phyloP scores from a whole-genome alignment of 1,139 yeast genomes.

The Zygosaccharomyces sapae region DNA sequence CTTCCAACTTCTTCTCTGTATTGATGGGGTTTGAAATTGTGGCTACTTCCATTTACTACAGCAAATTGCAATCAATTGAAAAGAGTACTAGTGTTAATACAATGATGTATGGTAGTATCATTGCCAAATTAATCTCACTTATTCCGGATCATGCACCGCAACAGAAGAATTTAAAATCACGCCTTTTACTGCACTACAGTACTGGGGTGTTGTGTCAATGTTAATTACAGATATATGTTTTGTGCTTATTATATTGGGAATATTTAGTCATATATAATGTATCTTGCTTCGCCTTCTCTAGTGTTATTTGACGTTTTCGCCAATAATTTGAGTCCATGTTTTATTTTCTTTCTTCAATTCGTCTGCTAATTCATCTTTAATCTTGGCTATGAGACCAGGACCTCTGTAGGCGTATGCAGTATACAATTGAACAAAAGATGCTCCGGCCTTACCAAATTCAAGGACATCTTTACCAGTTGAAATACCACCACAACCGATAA shows the following conservation, averaged over 20 bases:
- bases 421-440: constrained; percentile 77
- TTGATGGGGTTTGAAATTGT: constrained; percentile 38
- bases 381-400: constrained; percentile 76
- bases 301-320: constrained; percentile 44
- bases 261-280: constrained; percentile 28
- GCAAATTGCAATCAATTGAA: constrained; percentile 32
- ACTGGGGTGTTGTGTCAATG: constrained; percentile 41
- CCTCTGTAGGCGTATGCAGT: constrained; percentile 93
- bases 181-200: constrained; percentile 33
- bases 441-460: constrained; percentile 93
- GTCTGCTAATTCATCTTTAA: constrained; percentile 67
- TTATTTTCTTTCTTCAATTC: constrained; percentile 71
- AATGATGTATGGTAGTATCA: constrained; percentile 28
- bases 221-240: constrained; percentile 42
- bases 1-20: constrained; percentile 38
- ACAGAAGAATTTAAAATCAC: constrained; percentile 29
- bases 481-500: constrained; percentile 95
- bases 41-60: constrained; percentile 36
- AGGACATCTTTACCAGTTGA: constrained; percentile 78
- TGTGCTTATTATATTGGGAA: constrained; percentile 40
- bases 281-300: background rate
- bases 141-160: constrained; percentile 37
- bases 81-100: constrained; percentile 27
- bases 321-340: constrained; percentile 78
- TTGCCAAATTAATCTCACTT: constrained; percentile 30